A percentile compares a stretch with the other conserved stretches of the same genome.
Evolutionary conservation across 129 eudicot species (phyloP).

Genomic region (Gnaphalium uliginosum): DNA sequence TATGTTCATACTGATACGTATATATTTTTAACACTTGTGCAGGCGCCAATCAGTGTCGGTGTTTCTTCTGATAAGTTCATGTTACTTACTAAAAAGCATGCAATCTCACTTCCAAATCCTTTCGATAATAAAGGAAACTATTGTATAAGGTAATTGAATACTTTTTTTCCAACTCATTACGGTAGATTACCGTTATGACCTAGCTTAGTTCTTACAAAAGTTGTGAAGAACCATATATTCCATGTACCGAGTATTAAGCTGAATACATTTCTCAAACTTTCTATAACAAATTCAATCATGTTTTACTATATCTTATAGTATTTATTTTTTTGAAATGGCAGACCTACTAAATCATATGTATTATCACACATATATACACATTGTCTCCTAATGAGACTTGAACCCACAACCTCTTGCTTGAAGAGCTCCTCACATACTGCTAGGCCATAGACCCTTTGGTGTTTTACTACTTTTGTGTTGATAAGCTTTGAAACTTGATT

Average conservation of each 20-base stretch:
- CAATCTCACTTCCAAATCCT: conserved; percentile 78
- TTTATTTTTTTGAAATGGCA: too few species aligned
- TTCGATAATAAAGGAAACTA: conserved; percentile 88
- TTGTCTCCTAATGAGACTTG: too few species aligned
- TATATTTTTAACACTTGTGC: conserved; percentile 25
- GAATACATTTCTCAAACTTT: not conserved
- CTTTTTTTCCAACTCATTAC: not conserved
- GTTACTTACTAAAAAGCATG: conserved; percentile 67
- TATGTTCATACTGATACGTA: not conserved
- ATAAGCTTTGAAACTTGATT: too few species aligned
- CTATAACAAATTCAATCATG: not conserved
- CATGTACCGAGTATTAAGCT: not conserved
- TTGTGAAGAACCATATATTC: not conserved
- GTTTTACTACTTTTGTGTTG: too few species aligned
- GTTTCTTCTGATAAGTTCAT: conserved; percentile 93
- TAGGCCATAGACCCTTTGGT: too few species aligned
- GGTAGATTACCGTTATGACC: conserved; percentile 15
- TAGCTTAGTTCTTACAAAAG: not conserved
- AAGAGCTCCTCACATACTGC: too few species aligned
- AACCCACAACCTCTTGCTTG: too few species aligned
- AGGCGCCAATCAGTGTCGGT: conserved; percentile 85
- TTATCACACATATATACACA: too few species aligned
- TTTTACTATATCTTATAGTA: too few species aligned
- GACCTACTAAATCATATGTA: too few species aligned
- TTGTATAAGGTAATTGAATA: conserved; percentile 66